Base-by-base conservation (phyloP, 495 filamentous ascomycete genomes). In the Tirmania nivea region DNA sequence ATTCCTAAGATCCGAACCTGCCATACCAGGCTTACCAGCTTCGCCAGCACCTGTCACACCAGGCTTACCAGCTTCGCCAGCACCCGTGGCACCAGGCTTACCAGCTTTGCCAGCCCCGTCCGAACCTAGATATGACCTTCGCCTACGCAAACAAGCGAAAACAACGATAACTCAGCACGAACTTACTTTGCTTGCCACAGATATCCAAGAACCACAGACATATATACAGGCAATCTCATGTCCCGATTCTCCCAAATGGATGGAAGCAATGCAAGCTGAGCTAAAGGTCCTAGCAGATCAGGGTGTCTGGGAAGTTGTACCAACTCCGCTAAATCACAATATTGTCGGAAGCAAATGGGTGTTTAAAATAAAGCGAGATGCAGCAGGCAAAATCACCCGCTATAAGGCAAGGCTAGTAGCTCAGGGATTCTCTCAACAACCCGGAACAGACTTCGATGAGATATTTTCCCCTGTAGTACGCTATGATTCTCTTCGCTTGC, bases 401-500 rank as follows among this genome's bases (percentile, higher is more conserved):
- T 66, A 57, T 47, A 66, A 66, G 48, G 63, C 60, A 9, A 16
- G 56, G 36, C 31, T 60, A 17, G 58, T 65, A 2, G 53, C 54
- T 19, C 56, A 56, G 55, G 63, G 63, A 16, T 63, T 55, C 20
- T 47, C 54, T 5, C 58, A 66, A 55, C 37, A 55, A 5, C 39
- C 55, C 10, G 63, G 63, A 17, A 25, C 61, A n/a, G 60, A 66
- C 35, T 66, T 56, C 49, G 50, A 56, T 16, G 57, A 66, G n/a
- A 63, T 58, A 1, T 66, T 65, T 51, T 55, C 56, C 14, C 53
- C 60, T 11, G 56, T 58, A 25, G 56, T 49, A 17, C 45, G 47
- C 16, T 52, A 48, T 10, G 50, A 47, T 34, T 45, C 55, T 48
- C 31, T 58, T 31, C 34, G 49, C 16, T 20, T 59, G 0, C 20